A percentile compares a stretch with the other conserved stretches of the same genome.
Conservation (phyloP, 73 alveolate genomes). For the Uronychia binucleata region DNA sequence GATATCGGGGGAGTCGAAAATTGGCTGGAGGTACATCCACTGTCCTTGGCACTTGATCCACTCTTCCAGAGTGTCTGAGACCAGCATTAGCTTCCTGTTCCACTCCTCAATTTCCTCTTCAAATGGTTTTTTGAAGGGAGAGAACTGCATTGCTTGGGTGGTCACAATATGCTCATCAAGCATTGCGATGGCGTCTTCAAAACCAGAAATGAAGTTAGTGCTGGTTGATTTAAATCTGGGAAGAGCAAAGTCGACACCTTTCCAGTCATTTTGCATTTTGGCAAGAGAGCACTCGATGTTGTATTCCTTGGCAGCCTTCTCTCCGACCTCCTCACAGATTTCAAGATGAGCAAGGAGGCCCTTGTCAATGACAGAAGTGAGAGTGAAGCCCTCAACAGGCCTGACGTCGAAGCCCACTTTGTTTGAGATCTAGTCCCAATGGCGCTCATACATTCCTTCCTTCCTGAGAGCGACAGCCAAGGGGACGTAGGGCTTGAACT, state of each 20-base stretch:
- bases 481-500: slow-evolving; percentile 96
- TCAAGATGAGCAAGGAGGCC: slow-evolving; percentile 94
- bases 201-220: slow-evolving; percentile 84
- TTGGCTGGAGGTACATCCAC: slow-evolving; percentile 99
- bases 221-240: slow-evolving; percentile 72
- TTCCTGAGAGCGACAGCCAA: slow-evolving; percentile 97
- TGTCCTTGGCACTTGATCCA: slow-evolving; percentile 99
- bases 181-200: slow-evolving; percentile 86
- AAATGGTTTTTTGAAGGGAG: slow-evolving; percentile 99
- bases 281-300: slow-evolving; percentile 79
- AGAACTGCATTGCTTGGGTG: slow-evolving; percentile 98
- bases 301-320: slow-evolving; percentile 94
- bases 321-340: slow-evolving; percentile 98
- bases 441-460: slow-evolving; percentile 98
- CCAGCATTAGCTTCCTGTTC: slow-evolving; percentile 95
- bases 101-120: slow-evolving; percentile 99
- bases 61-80: slow-evolving; percentile 99
- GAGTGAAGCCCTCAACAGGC: slow-evolving; percentile 96
- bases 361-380: slow-evolving; percentile 91
- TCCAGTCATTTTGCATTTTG: slow-evolving; percentile 88
- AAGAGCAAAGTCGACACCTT: slow-evolving; percentile 74
- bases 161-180: slow-evolving; percentile 98
- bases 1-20: slow-evolving; percentile 99
- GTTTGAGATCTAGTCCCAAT: slow-evolving; percentile 97
- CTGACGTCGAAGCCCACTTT: slow-evolving; percentile 97